Base-by-base conservation (phyloP, 768 basidiomycete genomes). In the Arthromyces matolae region DNA sequence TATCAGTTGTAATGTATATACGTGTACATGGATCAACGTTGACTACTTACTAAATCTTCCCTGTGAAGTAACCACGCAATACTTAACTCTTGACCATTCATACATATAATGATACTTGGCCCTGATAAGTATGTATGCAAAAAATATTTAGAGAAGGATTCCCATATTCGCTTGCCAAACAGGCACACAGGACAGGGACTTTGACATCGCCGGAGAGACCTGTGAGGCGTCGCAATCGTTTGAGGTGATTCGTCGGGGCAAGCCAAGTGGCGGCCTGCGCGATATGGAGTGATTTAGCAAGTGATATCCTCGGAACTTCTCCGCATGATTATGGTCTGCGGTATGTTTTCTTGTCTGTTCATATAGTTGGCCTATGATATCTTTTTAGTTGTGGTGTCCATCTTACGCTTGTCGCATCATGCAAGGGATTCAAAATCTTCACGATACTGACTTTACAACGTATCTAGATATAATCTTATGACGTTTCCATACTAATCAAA, bases 171-270 rank as follows among this genome's bases (percentile, higher is more conserved):
- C 46, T 51, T 56, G 51, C 49, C 31, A 19, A 33, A 39, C 52
- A 57, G 55, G 55, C 52, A 57, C 50, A 35, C 55, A 55, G 54
- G 54, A 48, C n/a, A n/a, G n/a, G n/a, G n/a, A n/a, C n/a, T n/a
- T n/a, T n/a, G n/a, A 52, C 50, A 39, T 35, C 41, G 22, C 43
- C 53, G 40, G 39, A 39, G 35, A 39, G 32, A 29, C 40, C 20
- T 34, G 49, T 35, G 36, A 24, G 22, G 42, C 42, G 16, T 13
- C 32, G 25, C 38, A 41, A 22, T 38, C 44, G 39, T 4, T 24
- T 45, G 33, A 45, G 38, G 20, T 22, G 36, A 43, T 42, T 52
- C 36, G 35, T 49, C 41, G 48, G 40, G 25, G 16, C 25, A 24
- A 31, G 20, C 27, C 27, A 19, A 13, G 20, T 25, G 29, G 23